Evolutionary conservation across 805 yeast genomes (phyloP).

Genomic region (Ogataea philodendri): DNA sequence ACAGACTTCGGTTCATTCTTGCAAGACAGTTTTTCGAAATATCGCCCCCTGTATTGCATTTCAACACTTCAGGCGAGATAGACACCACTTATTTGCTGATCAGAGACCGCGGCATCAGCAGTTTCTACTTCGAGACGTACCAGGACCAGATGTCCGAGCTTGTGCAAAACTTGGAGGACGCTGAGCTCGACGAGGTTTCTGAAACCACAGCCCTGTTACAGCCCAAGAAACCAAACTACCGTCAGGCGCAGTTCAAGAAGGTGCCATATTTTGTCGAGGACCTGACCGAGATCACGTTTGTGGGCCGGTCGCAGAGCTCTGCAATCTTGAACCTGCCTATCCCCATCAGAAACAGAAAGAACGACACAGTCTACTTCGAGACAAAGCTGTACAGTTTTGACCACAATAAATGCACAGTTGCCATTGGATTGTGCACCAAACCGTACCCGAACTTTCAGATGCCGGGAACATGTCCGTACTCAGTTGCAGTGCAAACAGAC

Average conservation of each 20-base stretch:
- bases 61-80: slow-evolving; percentile 27
- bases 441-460: slow-evolving; percentile 75
- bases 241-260: slow-evolving; percentile 15
- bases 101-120: slow-evolving; percentile 36
- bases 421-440: slow-evolving; percentile 65
- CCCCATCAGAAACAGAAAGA: slow-evolving; percentile 36
- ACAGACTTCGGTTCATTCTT: slow-evolving; percentile 27
- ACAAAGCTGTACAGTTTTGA: slow-evolving; percentile 45
- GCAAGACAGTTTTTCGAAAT: slow-evolving; percentile 24
- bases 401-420: slow-evolving; percentile 48
- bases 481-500: slow-evolving; percentile 69
- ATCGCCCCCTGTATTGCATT: slow-evolving; percentile 28
- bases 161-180: slow-evolving; percentile 8
- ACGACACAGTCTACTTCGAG: slow-evolving; percentile 67
- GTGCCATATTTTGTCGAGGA: slow-evolving; percentile 34
- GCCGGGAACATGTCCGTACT: slow-evolving; percentile 71
- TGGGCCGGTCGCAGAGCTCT: slow-evolving; percentile 23
- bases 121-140: slow-evolving; percentile 34
- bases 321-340: slow-evolving; percentile 34
- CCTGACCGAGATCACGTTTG: slow-evolving; percentile 32
- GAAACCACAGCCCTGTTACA: slow-evolving; percentile 25
- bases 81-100: slow-evolving; percentile 32
- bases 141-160: slow-evolving; percentile 31
- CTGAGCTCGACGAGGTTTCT: slow-evolving; percentile 6
- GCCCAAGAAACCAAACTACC: slow-evolving; percentile 14